Evolutionary conservation across 176 grass and related monocot genomes (phyloP).

Genomic region (Zizania latifolia): DNA sequence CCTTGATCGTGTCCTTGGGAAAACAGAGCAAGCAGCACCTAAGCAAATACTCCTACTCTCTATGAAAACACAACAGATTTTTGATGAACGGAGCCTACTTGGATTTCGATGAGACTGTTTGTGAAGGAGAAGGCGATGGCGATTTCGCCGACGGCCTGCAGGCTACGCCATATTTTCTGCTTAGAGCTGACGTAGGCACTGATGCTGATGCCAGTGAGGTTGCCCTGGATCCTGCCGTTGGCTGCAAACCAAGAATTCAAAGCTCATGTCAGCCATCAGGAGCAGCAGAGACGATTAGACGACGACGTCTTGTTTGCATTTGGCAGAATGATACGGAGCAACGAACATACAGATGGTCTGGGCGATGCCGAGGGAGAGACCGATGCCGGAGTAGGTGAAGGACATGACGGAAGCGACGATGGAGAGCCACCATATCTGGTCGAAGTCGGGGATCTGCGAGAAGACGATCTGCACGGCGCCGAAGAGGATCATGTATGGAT

Average conservation of each 20-base stretch:
- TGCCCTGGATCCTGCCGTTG: conserved; percentile 34
- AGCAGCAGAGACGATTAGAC: not conserved
- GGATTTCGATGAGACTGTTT: conserved; percentile 60
- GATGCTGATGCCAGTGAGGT: conserved; percentile 49
- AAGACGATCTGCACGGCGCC: conserved; percentile 45
- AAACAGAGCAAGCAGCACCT: not conserved
- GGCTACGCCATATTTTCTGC: conserved; percentile 46
- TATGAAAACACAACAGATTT: not conserved
- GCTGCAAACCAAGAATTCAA: not conserved
- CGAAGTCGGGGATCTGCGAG: conserved; percentile 66
- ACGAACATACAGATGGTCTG: conserved; percentile 40
- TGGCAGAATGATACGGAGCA: no score
- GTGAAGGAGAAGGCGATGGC: conserved; percentile 68
- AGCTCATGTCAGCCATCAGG: not conserved
- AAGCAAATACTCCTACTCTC: not conserved
- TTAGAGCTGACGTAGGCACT: conserved; percentile 15
- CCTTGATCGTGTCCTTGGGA: conserved; percentile 52
- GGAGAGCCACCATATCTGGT: conserved; percentile 74
- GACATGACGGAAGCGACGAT: conserved; percentile 67
- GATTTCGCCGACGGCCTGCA: conserved; percentile 60
- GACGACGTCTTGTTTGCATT: no score
- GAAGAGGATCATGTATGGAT: conserved; percentile 61
- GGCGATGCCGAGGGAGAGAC: conserved; percentile 49
- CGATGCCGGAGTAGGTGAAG: conserved; percentile 66
- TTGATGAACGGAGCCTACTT: conserved; percentile 20